Conservation (phyloP, 352 stramenopile genomes). For the Phytophthora citrophthora region DNA sequence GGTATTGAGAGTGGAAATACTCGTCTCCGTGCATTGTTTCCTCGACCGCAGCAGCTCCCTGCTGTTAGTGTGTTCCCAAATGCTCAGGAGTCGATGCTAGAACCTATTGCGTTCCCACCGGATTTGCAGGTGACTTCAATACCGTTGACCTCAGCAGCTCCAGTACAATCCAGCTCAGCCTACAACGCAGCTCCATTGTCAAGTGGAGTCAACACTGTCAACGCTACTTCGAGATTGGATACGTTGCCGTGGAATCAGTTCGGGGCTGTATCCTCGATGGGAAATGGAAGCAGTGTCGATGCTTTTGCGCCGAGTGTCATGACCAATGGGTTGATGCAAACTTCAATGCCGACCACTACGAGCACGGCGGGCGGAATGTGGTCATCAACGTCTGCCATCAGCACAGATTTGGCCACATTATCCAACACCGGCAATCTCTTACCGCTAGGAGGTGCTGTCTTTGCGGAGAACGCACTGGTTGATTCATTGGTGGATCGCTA, state of each 20-base stretch:
- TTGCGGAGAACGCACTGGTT: constrained; percentile 55
- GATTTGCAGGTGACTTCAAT: constrained; percentile 6
- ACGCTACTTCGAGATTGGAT: neutral
- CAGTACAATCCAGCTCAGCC: constrained; percentile 6
- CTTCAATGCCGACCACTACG: constrained; percentile 9
- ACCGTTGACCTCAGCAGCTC: constrained; percentile 1
- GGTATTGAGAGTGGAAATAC: neutral
- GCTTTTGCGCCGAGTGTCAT: constrained; percentile 13
- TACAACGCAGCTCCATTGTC: constrained; percentile 1
- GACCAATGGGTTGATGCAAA: constrained; percentile 22
- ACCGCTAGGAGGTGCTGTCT: constrained; percentile 25
- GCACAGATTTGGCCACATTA: constrained; percentile 25
- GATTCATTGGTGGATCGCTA: constrained; percentile 66
- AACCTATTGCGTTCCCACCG: constrained; percentile 33
- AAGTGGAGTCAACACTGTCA: constrained; percentile 14
- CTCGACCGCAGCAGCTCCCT: constrained; percentile 1
- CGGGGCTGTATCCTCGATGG: constrained; percentile 10
- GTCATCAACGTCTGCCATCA: constrained; percentile 33
- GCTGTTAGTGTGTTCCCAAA: neutral
- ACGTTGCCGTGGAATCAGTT: constrained; percentile 26
- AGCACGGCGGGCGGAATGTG: constrained; percentile 23
- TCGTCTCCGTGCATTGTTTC: neutral
- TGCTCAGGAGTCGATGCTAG: constrained; percentile 10
- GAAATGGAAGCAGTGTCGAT: constrained; percentile 6
- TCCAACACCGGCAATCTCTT: constrained; percentile 28